Conservation (phyloP, 2,329 filamentous ascomycete genomes). For the Botryotinia calthae region DNA sequence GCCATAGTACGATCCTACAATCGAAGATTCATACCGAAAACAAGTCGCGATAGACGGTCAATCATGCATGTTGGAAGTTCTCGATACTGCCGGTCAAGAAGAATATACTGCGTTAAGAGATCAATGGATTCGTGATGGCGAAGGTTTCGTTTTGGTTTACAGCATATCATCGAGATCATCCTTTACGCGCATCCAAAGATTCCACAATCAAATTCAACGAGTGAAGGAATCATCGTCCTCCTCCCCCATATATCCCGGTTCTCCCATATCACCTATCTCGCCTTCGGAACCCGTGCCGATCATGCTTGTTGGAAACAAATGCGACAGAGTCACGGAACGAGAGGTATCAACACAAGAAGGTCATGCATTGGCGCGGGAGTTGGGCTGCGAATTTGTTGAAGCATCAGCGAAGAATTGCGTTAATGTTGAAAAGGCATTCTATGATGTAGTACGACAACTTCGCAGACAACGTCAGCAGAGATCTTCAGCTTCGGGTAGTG, state of each 20-base stretch:
- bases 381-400: slow-evolving; percentile 95
- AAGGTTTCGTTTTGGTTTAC: slow-evolving; percentile 96
- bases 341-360: slow-evolving; percentile 97
- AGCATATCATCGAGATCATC: slow-evolving; percentile 97
- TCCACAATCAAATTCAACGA: slow-evolving; percentile 94
- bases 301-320: slow-evolving; percentile 99
- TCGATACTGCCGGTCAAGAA: slow-evolving; percentile 97
- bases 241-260: slow-evolving; percentile 74
- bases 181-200: slow-evolving; percentile 90
- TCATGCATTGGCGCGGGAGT: slow-evolving; percentile 81
- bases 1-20: slow-evolving; percentile 70
- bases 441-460: slow-evolving; percentile 90
- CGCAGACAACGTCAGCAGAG: slow-evolving; percentile 69
- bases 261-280: slow-evolving; percentile 59
- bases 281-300: slow-evolving; percentile 69
- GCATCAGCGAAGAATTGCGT: slow-evolving; percentile 97
- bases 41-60: slow-evolving; percentile 91
- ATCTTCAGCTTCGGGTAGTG: slow-evolving; percentile 25
- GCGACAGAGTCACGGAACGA: slow-evolving; percentile 90
- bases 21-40: slow-evolving; percentile 85
- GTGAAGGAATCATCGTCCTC: slow-evolving; percentile 88
- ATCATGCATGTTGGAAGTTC: slow-evolving; percentile 94
- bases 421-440: slow-evolving; percentile 98
- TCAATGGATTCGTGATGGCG: slow-evolving; percentile 97
- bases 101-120: slow-evolving; percentile 96